Evolutionary conservation across 495 filamentous ascomycete genomes (phyloP), one percentile per base, ranked within the genome.

Genomic region (Annulohypoxylon stygium): DNA sequence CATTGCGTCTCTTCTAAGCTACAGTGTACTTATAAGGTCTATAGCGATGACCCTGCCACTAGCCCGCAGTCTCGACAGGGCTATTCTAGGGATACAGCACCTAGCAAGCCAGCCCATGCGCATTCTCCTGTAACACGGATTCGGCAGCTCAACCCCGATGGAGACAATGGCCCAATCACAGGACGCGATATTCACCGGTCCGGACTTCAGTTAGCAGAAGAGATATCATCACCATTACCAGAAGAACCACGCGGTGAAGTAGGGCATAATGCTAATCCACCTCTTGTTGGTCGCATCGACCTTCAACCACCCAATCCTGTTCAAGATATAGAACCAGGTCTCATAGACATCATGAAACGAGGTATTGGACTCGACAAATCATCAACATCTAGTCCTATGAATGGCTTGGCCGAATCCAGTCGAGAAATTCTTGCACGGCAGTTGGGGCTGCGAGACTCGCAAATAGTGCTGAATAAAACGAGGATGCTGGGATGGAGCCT

Each of bases 401-500:
- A 62, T 30, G 63, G 61, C 2, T 37, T 76, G 8, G 50, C 74
- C 2, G 69, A 76, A 37, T 73, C 67, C n/a, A 61, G 71, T 47
- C 73, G 59, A 11, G 65, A 76, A 14, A 71, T 79, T 54, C 67
- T 78, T 5, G 59, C 73, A 9, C 76, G 71, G 5, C 79, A 77
- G 20, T 39, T 75, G 7, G 75, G 71, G 2, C 41, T 78, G n/a
- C 74, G 74, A 37, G 71, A 75, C 30, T 78, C 81, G 0, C 73
- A 75, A 23, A 71, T 77, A 58, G 73, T 60, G 18, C 41, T 82
- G 16, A 76, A 81, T 16, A 84, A 82, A 64, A 81, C 79, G 9
- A 82, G 83, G 36, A 41, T 83, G 6, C 78, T 84, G 62, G 81
- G 80, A 36, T 81, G 79, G 70, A 86, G 81, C n/a, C 77, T 82